phyloP scores from a whole-genome alignment of 176 grass and related monocot species.

The Triticum timopheevii region DNA sequence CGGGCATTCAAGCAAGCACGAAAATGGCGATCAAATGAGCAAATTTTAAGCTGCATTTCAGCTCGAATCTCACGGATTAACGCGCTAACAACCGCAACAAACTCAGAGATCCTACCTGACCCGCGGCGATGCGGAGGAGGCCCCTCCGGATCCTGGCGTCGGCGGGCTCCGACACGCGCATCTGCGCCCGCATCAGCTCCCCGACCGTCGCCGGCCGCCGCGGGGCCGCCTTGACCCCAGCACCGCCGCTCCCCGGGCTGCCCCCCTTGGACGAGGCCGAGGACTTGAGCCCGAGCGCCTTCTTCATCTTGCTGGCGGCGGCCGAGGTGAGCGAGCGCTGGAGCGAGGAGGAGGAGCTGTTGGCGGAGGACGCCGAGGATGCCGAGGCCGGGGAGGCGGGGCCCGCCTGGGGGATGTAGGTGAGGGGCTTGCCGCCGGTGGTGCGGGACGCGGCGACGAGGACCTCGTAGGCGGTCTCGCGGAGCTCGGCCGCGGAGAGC shows the following conservation, averaged over 20 bases:
- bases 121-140: slow-evolving; percentile 77
- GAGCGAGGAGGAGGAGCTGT: slow-evolving; percentile 47
- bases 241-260: slow-evolving; percentile 49
- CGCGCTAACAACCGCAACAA: not conserved
- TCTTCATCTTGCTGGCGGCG: slow-evolving; percentile 98
- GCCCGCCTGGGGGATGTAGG: slow-evolving; percentile 71
- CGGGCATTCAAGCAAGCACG: not conserved
- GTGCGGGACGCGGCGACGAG: slow-evolving; percentile 83
- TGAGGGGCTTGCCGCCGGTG: slow-evolving; percentile 74
- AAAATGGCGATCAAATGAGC: slow-evolving; percentile 4
- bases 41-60: slow-evolving; percentile 20
- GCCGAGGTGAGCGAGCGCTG: slow-evolving; percentile 91
- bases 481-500: slow-evolving; percentile 63
- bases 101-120: slow-evolving; percentile 66
- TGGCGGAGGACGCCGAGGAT: slow-evolving; percentile 28
- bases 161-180: slow-evolving; percentile 75
- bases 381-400: slow-evolving; percentile 22
- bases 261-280: slow-evolving; percentile 64
- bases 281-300: slow-evolving; percentile 88
- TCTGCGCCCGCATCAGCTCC: slow-evolving; percentile 88
- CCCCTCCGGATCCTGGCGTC: slow-evolving; percentile 94
- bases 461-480: slow-evolving; percentile 83
- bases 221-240: slow-evolving; percentile 1
- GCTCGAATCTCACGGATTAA: not conserved
- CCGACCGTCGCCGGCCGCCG: slow-evolving; percentile 63